phyloP scores from a whole-genome alignment of 768 basidiomycete genomes.

The Suillus americanus region DNA sequence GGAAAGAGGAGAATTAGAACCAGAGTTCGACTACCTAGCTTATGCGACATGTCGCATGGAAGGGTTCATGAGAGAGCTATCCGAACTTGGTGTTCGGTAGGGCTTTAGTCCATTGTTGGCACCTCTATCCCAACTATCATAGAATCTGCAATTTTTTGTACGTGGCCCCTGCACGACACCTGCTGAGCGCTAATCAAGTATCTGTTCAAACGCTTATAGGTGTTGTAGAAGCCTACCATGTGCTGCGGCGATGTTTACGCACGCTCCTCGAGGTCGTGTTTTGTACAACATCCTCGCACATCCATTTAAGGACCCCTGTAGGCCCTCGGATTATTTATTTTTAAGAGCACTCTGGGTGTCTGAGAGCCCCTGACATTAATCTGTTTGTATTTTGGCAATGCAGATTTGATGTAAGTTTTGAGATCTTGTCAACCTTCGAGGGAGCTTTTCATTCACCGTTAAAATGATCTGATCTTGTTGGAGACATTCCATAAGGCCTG shows the following conservation, averaged over 20 bases:
- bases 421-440: neutral
- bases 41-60: conserved; percentile 74
- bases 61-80: conserved; percentile 58
- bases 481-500: neutral
- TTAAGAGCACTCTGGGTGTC: neutral
- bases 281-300: neutral
- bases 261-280: neutral
- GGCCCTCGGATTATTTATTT: neutral
- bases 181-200: neutral
- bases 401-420: neutral
- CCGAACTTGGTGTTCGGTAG: conserved; percentile 39
- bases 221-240: neutral
- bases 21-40: conserved; percentile 88
- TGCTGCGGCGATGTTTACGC: neutral
- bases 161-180: neutral
- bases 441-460: neutral
- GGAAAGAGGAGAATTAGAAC: conserved; percentile 52
- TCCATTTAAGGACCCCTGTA: neutral
- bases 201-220: neutral
- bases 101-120: neutral
- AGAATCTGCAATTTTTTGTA: neutral
- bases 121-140: neutral
- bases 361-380: neutral
- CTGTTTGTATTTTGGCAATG: neutral
- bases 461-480: neutral